A percentile compares a stretch with the other conserved stretches of the same genome.
Conservation (phyloP, 2,329 filamentous ascomycete species). For the Arthrobotrys iridis region DNA sequence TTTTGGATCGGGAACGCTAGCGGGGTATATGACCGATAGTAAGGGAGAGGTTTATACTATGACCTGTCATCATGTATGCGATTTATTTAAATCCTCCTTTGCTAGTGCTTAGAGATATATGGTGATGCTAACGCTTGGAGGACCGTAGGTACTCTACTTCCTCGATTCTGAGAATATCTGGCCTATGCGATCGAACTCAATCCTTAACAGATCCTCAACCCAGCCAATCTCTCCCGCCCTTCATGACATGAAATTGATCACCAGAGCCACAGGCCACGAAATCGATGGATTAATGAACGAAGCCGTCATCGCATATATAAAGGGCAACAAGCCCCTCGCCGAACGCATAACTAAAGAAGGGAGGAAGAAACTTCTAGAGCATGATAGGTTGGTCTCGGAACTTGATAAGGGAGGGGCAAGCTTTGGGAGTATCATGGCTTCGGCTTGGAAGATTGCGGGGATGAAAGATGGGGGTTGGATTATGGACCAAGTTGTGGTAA, state of each 20-base stretch:
- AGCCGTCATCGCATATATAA: conserved; percentile 13
- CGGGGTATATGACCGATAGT: conserved; percentile 26
- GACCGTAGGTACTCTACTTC: conserved; percentile 17
- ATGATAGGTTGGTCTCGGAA: not conserved
- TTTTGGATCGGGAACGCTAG: conserved; percentile 29
- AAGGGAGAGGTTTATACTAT: conserved; percentile 28
- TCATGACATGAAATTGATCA: not conserved
- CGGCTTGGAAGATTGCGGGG: conserved; percentile 28
- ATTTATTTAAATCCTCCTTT: not conserved
- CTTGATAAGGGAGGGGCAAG: not conserved
- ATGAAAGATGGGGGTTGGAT: conserved; percentile 17
- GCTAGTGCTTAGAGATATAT: not conserved
- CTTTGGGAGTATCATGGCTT: conserved; percentile 31
- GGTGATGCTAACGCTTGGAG: not conserved
- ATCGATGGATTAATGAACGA: conserved; percentile 43
- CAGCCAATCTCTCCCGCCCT: not conserved
- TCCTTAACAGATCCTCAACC: not conserved
- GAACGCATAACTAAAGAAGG: not conserved
- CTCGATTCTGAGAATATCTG: not conserved
- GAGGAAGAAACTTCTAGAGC: not conserved
- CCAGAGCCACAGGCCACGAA: conserved; percentile 1
- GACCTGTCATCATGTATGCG: conserved; percentile 49
- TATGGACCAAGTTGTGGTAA: conserved; percentile 40
- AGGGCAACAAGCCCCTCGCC: not conserved
- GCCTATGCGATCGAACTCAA: not conserved